Conservation (phyloP, 2,329 filamentous ascomycete genomes). For the Lojkania enalia region DNA sequence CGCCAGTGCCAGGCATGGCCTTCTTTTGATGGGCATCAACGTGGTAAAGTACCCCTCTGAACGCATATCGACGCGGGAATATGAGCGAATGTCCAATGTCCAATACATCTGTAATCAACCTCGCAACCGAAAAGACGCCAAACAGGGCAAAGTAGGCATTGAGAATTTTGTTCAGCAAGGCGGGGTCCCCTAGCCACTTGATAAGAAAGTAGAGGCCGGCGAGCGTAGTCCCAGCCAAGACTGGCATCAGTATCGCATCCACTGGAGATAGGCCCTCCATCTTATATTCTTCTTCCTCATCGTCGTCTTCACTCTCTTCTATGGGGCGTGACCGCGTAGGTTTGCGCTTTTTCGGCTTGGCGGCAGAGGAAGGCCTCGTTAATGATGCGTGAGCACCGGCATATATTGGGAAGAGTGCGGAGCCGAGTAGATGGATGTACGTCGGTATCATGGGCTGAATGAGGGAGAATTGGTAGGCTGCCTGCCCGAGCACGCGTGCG, state of each 20-base stretch:
- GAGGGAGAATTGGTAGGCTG: conserved; percentile 50
- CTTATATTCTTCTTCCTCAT: conserved; percentile 57
- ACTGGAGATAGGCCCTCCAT: conserved; percentile 72
- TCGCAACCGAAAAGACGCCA: conserved; percentile 75
- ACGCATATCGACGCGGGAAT: conserved; percentile 72
- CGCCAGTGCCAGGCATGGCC: conserved; percentile 37
- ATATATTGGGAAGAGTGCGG: conserved; percentile 81
- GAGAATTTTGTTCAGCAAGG: conserved; percentile 79
- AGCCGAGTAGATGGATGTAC: conserved; percentile 64
- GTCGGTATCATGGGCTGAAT: conserved; percentile 54
- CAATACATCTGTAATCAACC: conserved; percentile 72
- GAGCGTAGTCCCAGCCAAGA: conserved; percentile 74
- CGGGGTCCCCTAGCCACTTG: conserved; percentile 82
- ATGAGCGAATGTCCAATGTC: conserved; percentile 66
- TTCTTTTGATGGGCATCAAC: conserved; percentile 43
- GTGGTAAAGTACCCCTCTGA: conserved; percentile 55
- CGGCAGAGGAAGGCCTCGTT: conserved; percentile 79
- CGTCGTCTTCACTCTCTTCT: conserved; percentile 58
- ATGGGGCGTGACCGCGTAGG: conserved; percentile 44
- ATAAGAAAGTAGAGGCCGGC: conserved; percentile 83
- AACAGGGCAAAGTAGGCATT: conserved; percentile 81
- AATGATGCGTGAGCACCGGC: conserved; percentile 84
- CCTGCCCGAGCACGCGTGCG: conserved; percentile 32
- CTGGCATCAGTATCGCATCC: conserved; percentile 83
- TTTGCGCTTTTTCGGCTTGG: conserved; percentile 57